phyloP scores from a whole-genome alignment of 2,329 filamentous ascomycete species.

The Dothistroma septosporum region DNA sequence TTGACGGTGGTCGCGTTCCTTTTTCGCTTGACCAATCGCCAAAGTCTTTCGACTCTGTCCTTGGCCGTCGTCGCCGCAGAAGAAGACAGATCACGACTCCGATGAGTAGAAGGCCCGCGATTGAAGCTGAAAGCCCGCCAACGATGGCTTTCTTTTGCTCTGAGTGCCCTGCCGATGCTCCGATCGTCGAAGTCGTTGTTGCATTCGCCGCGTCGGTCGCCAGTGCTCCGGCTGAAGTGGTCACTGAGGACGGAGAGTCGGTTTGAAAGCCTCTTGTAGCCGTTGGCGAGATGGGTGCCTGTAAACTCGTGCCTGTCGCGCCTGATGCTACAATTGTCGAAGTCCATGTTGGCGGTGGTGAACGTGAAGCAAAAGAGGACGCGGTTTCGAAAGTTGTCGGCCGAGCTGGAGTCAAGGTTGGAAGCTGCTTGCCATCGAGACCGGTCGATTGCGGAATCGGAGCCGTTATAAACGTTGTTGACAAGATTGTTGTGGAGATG shows the following conservation, averaged over 20 bases:
- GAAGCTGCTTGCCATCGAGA: background rate
- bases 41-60: slow-evolving; percentile 9
- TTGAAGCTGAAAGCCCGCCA: slow-evolving; percentile 31
- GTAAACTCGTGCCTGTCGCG: background rate
- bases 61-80: slow-evolving; percentile 23
- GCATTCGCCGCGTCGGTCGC: slow-evolving; percentile 1
- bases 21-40: slow-evolving; percentile 10
- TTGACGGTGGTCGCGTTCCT: background rate
- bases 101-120: slow-evolving; percentile 30
- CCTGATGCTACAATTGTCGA: background rate
- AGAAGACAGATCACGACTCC: slow-evolving; percentile 28
- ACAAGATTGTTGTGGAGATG: slow-evolving; percentile 7
- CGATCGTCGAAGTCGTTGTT: slow-evolving; percentile 11
- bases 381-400: background rate
- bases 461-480: slow-evolving; percentile 6
- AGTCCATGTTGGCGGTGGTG: background rate
- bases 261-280: background rate
- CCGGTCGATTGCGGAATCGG: background rate
- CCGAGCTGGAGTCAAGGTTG: background rate
- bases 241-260: background rate
- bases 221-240: background rate
- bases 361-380: background rate
- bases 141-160: slow-evolving; percentile 29
- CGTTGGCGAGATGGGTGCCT: background rate
- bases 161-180: slow-evolving; percentile 4